phyloP scores from a whole-genome alignment of 176 grass and related monocot genomes.

The Musa beccarii region DNA sequence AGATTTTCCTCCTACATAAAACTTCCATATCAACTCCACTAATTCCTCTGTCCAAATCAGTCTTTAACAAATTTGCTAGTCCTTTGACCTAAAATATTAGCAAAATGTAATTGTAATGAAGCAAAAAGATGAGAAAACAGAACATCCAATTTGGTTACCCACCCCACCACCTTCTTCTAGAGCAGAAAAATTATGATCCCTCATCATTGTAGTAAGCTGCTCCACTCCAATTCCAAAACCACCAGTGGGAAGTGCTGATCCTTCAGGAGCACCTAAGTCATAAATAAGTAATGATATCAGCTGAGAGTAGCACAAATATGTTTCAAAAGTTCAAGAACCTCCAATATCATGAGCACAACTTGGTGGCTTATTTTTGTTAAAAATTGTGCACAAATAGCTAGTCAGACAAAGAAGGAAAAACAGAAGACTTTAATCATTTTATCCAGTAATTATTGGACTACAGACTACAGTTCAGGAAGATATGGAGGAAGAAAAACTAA shows the following conservation, averaged over 20 bases:
- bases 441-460: no score
- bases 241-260: slow-evolving; percentile 16
- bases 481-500: no score
- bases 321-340: background rate
- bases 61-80: slow-evolving; percentile 62
- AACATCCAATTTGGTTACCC: slow-evolving; percentile 14
- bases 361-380: no score
- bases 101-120: background rate
- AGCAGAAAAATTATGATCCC: slow-evolving; percentile 77
- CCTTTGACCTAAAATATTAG: slow-evolving; percentile 49
- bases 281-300: background rate
- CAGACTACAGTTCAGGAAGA: no score
- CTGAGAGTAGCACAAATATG: background rate
- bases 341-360: no score
- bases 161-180: slow-evolving; percentile 64
- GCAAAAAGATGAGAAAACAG: background rate
- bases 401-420: no score
- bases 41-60: slow-evolving; percentile 47
- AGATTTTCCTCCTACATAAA: slow-evolving; percentile 38
- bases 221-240: slow-evolving; percentile 77
- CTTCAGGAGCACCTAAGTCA: background rate
- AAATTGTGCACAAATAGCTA: no score
- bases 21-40: slow-evolving; percentile 52
- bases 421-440: no score
- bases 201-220: slow-evolving; percentile 55